Evolutionary conservation across 805 yeast genomes (phyloP), one percentile per base, ranked within the genome.

Genomic region (Candida ortonii): DNA sequence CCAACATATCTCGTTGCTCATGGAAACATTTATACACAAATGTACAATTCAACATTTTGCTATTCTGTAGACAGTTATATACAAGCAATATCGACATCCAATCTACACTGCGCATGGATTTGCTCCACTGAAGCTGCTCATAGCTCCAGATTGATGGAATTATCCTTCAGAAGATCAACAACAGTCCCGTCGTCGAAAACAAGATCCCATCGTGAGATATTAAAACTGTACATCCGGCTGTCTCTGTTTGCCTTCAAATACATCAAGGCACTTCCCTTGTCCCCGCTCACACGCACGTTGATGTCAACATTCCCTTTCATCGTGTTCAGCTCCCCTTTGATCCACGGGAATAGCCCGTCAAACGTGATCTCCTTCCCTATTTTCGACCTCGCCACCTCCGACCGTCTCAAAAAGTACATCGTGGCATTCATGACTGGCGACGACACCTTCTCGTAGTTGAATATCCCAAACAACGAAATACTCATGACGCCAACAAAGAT

Each of bases 401-500:
- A 81, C 53, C 96, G 71, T 55, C 98, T 76, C 49, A 90, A 63
- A 44, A 86, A 83, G 59, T 86, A 88, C 57, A 93, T 65, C 4
- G 96, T 83, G 6, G 95, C 89, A 25, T 83, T 75, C 49, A 90
- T 83, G 39, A 90, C 74, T 1, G 97, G 97, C 10, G 96, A 85
- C 28, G 84, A 78, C 13, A 88, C 79, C 57, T 88, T 89, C 58
- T 93, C 98, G 62, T 90, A 89, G 67, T 93, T 89, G 73, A 90
- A 81, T 50, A 90, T 84, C 19, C 84, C 71, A 19, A 72, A 65
- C 30, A 82, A 61, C 2, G 81, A 62, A 4, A 68, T 61, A 16
- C 71, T 71, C 73, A 82, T 77, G 33, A 72, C 61, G 10, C 65
- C 57, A 28, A 71, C 60, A 53, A 83, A 84, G 3, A 62, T 60